Base-by-base conservation (phyloP, 345 rosid genomes). In the Populus tremula region DNA sequence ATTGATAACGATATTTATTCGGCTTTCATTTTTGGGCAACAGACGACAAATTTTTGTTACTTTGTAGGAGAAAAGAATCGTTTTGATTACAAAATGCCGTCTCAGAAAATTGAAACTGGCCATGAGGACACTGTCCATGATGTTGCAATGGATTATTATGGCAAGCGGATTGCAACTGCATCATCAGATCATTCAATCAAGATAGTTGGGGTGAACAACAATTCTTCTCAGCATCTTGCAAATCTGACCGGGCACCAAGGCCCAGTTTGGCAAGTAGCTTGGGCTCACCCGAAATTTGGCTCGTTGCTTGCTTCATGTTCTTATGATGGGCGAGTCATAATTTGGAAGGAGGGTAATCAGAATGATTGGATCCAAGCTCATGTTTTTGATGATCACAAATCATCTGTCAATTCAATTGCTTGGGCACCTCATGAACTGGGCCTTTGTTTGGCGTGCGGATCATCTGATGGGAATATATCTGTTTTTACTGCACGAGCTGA, bases 141-240 rank as follows among this genome's bases (percentile, higher is more conserved):
- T 54, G 78, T 83, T 43, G 78, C 81, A 2, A 83, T 83, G 86
- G 86, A 83, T 47, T 83, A 77, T 73, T 83, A 77, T 27, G 86
- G 86, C 8, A 83, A 83, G 76, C 73, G 82, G 56, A 38, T 84
- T 56, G 84, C 82, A 1, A 80, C 79, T 4, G 75, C 84, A 1
- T 84, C 84, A 25, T 80, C 84, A 0, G 86, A 84, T 59, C 80
- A 77, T 39, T 73, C 82, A 14, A 67, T 84, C 53, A 78, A 78
- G 69, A 62, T 84, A 31, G 68, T 75, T 53, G 86, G 84, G 31
- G 82, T 80, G 39, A 67, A 74, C 75, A 84, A 41, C 80, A 80
- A 80, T 3, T 50, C 74, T 27, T 80, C 86, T n/a, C 82, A 84
- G n/a, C 74, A 39, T 59, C 69, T 69, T 25, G 80, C 74, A 23